phyloP scores from a whole-genome alignment of 805 yeast species.

The Myxozyma sirexii region DNA sequence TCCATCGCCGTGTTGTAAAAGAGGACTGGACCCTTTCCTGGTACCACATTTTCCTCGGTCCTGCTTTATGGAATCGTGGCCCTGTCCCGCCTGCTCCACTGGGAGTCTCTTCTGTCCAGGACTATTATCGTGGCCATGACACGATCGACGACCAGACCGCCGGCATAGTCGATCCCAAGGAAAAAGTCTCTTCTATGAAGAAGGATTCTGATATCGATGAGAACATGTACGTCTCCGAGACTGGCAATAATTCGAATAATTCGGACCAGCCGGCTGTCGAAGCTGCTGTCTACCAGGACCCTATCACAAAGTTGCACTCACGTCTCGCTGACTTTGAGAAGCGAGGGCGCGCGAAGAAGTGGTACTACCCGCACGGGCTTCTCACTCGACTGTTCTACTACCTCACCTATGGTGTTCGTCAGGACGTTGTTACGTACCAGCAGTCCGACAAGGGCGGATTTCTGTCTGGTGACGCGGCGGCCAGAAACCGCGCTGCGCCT shows the following conservation, averaged over 20 bases:
- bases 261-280: background rate
- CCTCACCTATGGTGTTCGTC: slow-evolving; percentile 61
- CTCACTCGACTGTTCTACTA: slow-evolving; percentile 47
- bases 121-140: slow-evolving; percentile 65
- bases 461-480: slow-evolving; percentile 44
- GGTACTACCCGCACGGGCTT: slow-evolving; percentile 28
- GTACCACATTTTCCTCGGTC: slow-evolving; percentile 62
- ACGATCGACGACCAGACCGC: slow-evolving; percentile 7
- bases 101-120: slow-evolving; percentile 58
- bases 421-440: slow-evolving; percentile 57
- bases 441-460: slow-evolving; percentile 17
- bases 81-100: slow-evolving; percentile 69
- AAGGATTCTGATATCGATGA: slow-evolving; percentile 36
- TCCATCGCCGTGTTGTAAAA: slow-evolving; percentile 59
- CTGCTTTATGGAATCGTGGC: slow-evolving; percentile 60
- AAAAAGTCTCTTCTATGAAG: slow-evolving; percentile 17
- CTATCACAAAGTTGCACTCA: background rate
- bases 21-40: slow-evolving; percentile 68
- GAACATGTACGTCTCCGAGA: background rate
- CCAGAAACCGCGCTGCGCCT: slow-evolving; percentile 50
- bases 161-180: slow-evolving; percentile 2
- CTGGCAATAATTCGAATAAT: background rate
- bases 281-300: background rate
- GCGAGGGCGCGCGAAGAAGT: slow-evolving; percentile 11
- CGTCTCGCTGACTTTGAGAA: slow-evolving; percentile 28